Evolutionary conservation across 1,284 basidiomycete genomes (phyloP).

Genomic region (Apiotrichum sp.): DNA sequence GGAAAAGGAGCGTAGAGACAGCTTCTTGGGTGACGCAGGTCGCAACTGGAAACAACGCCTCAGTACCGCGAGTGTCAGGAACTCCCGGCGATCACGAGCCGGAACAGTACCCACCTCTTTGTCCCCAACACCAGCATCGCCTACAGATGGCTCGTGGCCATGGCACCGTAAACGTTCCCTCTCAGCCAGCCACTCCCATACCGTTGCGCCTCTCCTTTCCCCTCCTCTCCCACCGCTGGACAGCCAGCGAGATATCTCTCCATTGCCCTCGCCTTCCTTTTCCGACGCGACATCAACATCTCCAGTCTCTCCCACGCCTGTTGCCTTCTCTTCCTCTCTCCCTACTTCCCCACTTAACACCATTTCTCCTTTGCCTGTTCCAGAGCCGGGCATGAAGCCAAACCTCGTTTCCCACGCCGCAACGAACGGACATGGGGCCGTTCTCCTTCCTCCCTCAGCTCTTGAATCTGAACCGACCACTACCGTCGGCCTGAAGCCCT

Average conservation of each 20-base stretch:
- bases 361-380: neutral
- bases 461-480: too few species aligned
- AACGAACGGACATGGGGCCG: too few species aligned
- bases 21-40: neutral
- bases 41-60: neutral
- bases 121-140: neutral
- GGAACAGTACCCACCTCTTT: neutral
- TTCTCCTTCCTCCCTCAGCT: too few species aligned
- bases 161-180: neutral
- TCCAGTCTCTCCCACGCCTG: too few species aligned
- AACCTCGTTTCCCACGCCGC: too few species aligned
- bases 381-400: too few species aligned
- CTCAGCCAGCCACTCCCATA: neutral
- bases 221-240: neutral
- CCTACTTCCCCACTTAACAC: neutral
- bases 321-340: neutral
- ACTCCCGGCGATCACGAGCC: neutral
- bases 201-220: neutral
- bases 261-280: too few species aligned
- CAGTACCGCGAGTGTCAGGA: neutral
- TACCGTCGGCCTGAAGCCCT: neutral
- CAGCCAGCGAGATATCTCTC: too few species aligned
- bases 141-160: neutral
- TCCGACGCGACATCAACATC: too few species aligned
- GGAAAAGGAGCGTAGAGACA: neutral